Conservation (phyloP, 768 basidiomycete genomes). For the Lactarius indigo region DNA sequence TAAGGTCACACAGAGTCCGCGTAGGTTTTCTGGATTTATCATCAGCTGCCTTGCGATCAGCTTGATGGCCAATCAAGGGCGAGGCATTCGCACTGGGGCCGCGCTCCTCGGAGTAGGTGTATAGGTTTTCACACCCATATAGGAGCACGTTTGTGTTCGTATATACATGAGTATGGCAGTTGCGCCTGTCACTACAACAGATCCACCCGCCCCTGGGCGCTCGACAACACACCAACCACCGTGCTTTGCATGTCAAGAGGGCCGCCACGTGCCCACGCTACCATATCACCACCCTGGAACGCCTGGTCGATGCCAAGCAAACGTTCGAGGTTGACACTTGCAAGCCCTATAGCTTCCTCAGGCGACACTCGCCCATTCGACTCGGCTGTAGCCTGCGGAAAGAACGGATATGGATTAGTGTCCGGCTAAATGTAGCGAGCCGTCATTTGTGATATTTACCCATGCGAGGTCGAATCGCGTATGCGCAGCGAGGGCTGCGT, state of each 20-base stretch:
- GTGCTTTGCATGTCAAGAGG: conserved; percentile 35
- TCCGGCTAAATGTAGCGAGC: background rate
- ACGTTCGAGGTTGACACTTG: conserved; percentile 42
- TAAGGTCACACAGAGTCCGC: background rate
- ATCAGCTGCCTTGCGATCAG: conserved; percentile 80
- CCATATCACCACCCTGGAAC: conserved; percentile 29
- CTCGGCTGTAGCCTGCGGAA: conserved; percentile 37
- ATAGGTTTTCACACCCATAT: background rate
- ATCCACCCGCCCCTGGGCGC: conserved; percentile 31
- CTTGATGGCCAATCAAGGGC: conserved; percentile 64
- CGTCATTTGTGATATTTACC: conserved; percentile 30
- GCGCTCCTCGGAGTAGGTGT: conserved; percentile 63
- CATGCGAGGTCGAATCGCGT: conserved; percentile 40
- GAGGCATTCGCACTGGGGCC: conserved; percentile 64
- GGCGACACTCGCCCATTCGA: conserved; percentile 38
- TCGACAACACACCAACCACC: conserved; percentile 35
- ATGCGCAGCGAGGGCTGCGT: conserved; percentile 34
- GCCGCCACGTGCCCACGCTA: conserved; percentile 35
- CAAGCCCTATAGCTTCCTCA: conserved; percentile 37
- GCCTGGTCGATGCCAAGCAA: conserved; percentile 35
- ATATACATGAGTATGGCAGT: background rate
- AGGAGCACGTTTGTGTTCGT: background rate
- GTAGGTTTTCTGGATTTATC: conserved; percentile 77
- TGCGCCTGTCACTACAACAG: conserved; percentile 24
- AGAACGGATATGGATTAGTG: background rate